phyloP scores from a whole-genome alignment of 495 filamentous ascomycete genomes.

The Penicillium canariense region DNA sequence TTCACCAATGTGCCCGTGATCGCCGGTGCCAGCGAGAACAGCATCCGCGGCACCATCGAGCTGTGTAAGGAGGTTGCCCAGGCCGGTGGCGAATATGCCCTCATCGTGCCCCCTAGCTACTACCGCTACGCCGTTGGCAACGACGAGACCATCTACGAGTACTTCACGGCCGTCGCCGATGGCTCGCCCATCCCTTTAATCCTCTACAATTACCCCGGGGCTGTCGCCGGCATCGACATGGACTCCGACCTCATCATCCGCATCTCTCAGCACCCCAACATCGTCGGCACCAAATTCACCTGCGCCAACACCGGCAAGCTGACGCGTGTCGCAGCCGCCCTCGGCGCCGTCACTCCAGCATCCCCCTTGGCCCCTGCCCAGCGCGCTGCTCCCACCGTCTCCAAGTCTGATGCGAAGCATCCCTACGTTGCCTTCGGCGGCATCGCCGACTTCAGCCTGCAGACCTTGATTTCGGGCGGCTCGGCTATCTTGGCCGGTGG shows the following conservation, averaged over 20 bases:
- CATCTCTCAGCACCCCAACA: conserved; percentile 78
- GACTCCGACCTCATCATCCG: conserved; percentile 83
- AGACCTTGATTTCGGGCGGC: conserved; percentile 76
- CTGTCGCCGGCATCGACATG: conserved; percentile 89
- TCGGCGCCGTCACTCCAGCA: conserved; percentile 65
- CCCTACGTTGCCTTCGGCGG: conserved; percentile 86
- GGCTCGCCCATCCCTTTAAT: conserved; percentile 73
- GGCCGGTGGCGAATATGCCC: conserved; percentile 73
- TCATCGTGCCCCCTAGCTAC: conserved; percentile 80
- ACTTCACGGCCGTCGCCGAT: conserved; percentile 75
- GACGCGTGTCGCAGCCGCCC: conserved; percentile 74
- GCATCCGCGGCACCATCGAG: conserved; percentile 72
- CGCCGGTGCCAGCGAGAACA: conserved; percentile 74
- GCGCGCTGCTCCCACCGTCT: conserved; percentile 23
- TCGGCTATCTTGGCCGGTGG: conserved; percentile 84
- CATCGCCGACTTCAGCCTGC: conserved; percentile 82
- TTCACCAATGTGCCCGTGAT: conserved; percentile 76
- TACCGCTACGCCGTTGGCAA: conserved; percentile 73
- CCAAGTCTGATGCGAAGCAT: conserved; percentile 44
- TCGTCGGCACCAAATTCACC: conserved; percentile 87
- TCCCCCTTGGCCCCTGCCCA: conserved; percentile 38
- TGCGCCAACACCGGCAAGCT: conserved; percentile 89
- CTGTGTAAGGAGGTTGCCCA: conserved; percentile 65
- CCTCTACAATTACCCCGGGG: conserved; percentile 89
- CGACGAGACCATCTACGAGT: conserved; percentile 72